These are phyloP conservation scores for Xylaria palmicola DNA, from an alignment of 495 filamentous ascomycete species.

Conservation along the genomic window DNA sequence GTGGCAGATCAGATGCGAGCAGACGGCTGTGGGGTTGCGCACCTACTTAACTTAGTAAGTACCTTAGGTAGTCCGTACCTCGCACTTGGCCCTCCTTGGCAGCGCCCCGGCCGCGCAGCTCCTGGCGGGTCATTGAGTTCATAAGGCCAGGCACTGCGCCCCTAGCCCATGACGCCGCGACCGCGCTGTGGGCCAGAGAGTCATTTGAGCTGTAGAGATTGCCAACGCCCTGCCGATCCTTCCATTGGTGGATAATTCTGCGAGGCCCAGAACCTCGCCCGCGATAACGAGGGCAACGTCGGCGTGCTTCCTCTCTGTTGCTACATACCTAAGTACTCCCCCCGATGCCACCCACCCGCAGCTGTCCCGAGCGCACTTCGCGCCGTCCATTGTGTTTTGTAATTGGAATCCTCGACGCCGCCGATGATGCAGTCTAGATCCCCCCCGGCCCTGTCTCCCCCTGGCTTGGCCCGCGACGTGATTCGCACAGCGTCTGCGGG, in stretches of 20 bases:
- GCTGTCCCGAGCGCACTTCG: not conserved
- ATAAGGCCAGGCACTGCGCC: too few relatives aligned
- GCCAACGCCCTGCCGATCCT: not conserved
- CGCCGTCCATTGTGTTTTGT: not conserved
- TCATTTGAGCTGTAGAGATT: constrained; percentile 14
- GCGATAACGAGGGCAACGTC: not conserved
- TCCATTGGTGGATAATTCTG: constrained; percentile 11
- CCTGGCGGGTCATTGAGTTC: too few relatives aligned
- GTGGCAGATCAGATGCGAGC: too few relatives aligned
- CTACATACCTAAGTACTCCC: too few relatives aligned
- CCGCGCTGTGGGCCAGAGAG: constrained; percentile 4
- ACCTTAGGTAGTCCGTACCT: too few relatives aligned
- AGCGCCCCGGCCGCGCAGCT: too few relatives aligned
- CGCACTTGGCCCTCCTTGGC: too few relatives aligned
- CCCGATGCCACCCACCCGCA: not conserved
- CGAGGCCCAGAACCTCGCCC: constrained; percentile 1
- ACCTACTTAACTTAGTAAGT: too few relatives aligned
- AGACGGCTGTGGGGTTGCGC: too few relatives aligned
- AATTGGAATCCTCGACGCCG: not conserved
- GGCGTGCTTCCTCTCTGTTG: not conserved
- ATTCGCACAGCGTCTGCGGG: not conserved
- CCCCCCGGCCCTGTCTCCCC: not conserved
- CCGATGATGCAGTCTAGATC: not conserved
- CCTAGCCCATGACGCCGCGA: too few relatives aligned
- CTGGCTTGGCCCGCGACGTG: not conserved